Evolutionary conservation across 179 eudicot genomes (phyloP), one percentile per base, ranked within the genome.

Genomic region (Silene noctiflora): DNA sequence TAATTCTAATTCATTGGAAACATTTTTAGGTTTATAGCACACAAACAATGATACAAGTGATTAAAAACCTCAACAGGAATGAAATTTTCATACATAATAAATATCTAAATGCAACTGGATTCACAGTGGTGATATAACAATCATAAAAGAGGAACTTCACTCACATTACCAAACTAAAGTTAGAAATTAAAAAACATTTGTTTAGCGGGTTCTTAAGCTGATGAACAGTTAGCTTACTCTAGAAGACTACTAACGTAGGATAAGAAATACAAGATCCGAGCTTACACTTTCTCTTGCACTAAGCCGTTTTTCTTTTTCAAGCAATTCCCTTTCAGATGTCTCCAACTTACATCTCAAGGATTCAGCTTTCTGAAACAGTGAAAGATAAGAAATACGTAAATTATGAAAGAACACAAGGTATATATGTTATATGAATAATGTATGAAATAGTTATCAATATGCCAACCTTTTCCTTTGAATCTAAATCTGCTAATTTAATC

Each of bases 201-300:
- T 35, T 33, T 22, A 16, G 56, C 27, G 63, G n/a, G 12, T 48
- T 71, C 33, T 72, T 13, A 44, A 59, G 75, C 20, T 35, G 42
- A 35, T 42, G 12, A 42, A 42, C 2, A 63, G 68, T 1, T 35
- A 63, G 14, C 33, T 21, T n/a, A 62, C 58, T 62, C 69, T 63
- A 61, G 13, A 35, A 67, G 71, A 35, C 19, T 25, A 66, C 25
- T 33, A 67, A 31, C 46, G 11, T 48, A 76, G 55, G 67, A 35
- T 33, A 3, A 14, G 35, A 20, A 35, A 35, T 35, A 35, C 42
- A 25, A 64, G 14, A 62, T 59, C n/a, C 61, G 33, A 33, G 81
- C 99, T 88, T 81, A 96, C 99, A 79, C 75, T 87, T 86, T 96
- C 98, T 86, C 86, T 87, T 39, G 82, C 79, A 77, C 77, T 74